Evolutionary conservation across 768 basidiomycete genomes (phyloP).

Genomic region (Imleria badia): DNA sequence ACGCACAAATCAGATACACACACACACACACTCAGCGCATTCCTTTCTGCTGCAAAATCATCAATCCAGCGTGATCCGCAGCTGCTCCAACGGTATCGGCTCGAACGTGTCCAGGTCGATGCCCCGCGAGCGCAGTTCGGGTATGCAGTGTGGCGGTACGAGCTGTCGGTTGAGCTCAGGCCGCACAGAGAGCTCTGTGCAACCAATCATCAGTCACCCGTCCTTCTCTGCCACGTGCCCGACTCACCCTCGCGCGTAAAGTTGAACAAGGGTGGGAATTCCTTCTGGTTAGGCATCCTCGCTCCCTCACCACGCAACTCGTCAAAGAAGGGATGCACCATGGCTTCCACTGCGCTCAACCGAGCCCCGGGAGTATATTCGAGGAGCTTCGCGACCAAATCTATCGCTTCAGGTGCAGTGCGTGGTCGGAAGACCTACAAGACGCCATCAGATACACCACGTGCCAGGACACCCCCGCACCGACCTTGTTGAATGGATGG

Average conservation of each 20-base stretch:
- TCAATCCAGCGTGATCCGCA: conserved; percentile 93
- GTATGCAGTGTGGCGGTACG: conserved; percentile 87
- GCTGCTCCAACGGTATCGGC: conserved; percentile 95
- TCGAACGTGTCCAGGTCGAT: conserved; percentile 90
- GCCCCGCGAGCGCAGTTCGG: conserved; percentile 80
- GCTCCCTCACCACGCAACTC: conserved; percentile 89
- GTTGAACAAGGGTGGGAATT: conserved; percentile 92
- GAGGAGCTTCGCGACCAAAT: conserved; percentile 89
- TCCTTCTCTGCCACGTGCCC: not conserved
- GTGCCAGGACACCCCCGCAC: conserved; percentile 3
- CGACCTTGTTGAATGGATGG: conserved; percentile 96
- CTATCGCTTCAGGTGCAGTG: conserved; percentile 94
- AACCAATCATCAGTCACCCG: conserved; percentile 6
- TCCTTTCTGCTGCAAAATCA: conserved; percentile 30
- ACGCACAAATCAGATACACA: conserved; percentile 35
- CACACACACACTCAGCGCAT: conserved; percentile 18
- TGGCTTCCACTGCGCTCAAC: conserved; percentile 84
- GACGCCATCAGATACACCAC: conserved; percentile 14
- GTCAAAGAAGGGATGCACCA: conserved; percentile 97
- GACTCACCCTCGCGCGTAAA: conserved; percentile 92
- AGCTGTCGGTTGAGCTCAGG: conserved; percentile 92
- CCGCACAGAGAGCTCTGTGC: conserved; percentile 88
- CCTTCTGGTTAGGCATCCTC: conserved; percentile 95
- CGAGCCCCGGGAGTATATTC: conserved; percentile 98
- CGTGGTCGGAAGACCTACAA: conserved; percentile 94